phyloP scores from a whole-genome alignment of 1,284 basidiomycete genomes.

The Papiliotrema terrestris region DNA sequence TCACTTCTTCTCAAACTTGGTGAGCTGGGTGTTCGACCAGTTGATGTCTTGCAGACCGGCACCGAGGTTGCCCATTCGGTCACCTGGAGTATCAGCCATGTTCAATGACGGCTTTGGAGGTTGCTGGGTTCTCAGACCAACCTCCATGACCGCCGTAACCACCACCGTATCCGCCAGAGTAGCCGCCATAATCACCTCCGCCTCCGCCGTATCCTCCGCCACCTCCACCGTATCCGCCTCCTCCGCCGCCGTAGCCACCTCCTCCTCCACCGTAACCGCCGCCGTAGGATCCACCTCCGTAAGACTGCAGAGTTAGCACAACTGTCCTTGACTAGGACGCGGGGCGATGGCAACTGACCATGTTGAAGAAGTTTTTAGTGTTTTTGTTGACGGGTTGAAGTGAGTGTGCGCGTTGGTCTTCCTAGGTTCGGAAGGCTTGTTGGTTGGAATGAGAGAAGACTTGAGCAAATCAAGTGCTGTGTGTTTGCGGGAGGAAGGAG shows the following conservation, averaged over 20 bases:
- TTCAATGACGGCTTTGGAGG: neutral
- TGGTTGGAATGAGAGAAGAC: neutral
- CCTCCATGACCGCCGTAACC: constrained; percentile 31
- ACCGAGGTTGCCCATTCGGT: constrained; percentile 81
- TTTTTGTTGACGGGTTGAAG: neutral
- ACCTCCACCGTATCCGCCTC: constrained; percentile 29
- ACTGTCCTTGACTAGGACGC: neutral
- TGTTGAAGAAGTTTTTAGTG: constrained; percentile 3
- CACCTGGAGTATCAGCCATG: constrained; percentile 52
- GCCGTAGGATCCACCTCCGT: constrained; percentile 40
- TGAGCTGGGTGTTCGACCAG: constrained; percentile 69
- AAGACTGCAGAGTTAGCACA: constrained; percentile 20
- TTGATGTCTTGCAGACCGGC: constrained; percentile 78
- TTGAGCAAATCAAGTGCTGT: neutral
- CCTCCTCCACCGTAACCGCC: constrained; percentile 48
- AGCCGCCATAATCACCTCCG: constrained; percentile 29
- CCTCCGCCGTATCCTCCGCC: constrained; percentile 34
- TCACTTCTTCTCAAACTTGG: constrained; percentile 66
- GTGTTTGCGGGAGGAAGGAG: neutral
- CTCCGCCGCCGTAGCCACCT: constrained; percentile 21
- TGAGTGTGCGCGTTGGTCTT: neutral
- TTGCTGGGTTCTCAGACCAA: constrained; percentile 28
- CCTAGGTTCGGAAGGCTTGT: neutral
- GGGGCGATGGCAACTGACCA: constrained; percentile 4
- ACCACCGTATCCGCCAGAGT: constrained; percentile 13